Evolutionary conservation across 179 eudicot species (phyloP).

Genomic region (Patellifolia procumbens): DNA sequence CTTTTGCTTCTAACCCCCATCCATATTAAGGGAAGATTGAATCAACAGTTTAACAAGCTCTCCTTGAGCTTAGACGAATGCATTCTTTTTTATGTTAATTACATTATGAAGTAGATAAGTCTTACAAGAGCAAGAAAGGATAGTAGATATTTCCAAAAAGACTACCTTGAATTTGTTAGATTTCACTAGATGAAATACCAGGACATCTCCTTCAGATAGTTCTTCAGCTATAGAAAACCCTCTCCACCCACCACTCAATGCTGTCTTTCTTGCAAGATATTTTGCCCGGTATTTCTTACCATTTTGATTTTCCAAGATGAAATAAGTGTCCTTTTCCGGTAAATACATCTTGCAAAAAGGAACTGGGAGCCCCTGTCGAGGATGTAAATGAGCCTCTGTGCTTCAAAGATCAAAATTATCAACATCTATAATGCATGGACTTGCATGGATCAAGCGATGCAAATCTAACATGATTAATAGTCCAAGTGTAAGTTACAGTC

Average conservation of each 20-base stretch:
- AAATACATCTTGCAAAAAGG: slow-evolving; percentile 52
- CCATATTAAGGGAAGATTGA: background rate
- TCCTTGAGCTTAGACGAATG: background rate
- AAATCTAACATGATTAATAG: background rate
- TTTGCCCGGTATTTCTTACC: slow-evolving; percentile 41
- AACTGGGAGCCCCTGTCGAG: slow-evolving; percentile 51
- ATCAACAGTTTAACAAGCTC: slow-evolving; percentile 1
- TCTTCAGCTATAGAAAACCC: slow-evolving; percentile 50
- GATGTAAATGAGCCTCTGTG: background rate
- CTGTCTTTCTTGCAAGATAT: slow-evolving; percentile 44
- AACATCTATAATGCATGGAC: background rate
- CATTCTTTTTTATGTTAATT: background rate
- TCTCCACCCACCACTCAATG: slow-evolving; percentile 71
- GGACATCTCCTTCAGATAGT: slow-evolving; percentile 58
- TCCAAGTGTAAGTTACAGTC: background rate
- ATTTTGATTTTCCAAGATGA: slow-evolving; percentile 50
- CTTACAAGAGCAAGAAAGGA: background rate
- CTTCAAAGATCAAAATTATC: background rate
- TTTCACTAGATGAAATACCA: slow-evolving; percentile 53
- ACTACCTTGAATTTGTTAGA: slow-evolving; percentile 57
- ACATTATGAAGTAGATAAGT: background rate
- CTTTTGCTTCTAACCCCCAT: background rate
- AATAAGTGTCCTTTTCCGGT: slow-evolving; percentile 39
- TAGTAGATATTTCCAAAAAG: background rate
- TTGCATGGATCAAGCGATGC: no score